Evolutionary conservation across 2,329 filamentous ascomycete species (phyloP).

Genomic region (Trichoderma guizhouense): DNA sequence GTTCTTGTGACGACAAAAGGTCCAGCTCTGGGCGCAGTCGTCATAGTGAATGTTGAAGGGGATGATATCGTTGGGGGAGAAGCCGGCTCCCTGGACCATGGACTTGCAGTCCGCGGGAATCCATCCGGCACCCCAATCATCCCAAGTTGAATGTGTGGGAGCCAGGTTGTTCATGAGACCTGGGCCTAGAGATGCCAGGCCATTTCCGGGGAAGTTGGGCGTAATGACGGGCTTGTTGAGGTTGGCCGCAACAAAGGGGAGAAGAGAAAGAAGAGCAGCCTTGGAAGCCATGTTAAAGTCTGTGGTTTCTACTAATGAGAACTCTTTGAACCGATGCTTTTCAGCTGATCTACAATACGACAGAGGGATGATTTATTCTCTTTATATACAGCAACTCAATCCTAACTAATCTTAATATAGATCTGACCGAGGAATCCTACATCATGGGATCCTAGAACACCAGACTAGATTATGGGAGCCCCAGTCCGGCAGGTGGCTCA

Average conservation of each 20-base stretch:
- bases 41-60: slow-evolving; percentile 28
- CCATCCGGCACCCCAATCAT: slow-evolving; percentile 25
- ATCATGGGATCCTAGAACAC: background rate
- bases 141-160: slow-evolving; percentile 17
- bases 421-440: background rate
- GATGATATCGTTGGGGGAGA: slow-evolving; percentile 23
- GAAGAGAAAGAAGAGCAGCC: background rate
- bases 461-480: background rate
- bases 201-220: slow-evolving; percentile 9
- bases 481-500: background rate
- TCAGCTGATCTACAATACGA: background rate
- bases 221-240: slow-evolving; percentile 1
- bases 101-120: slow-evolving; percentile 25
- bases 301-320: background rate
- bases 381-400: background rate
- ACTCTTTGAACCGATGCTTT: background rate
- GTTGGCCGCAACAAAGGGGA: background rate
- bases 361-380: background rate
- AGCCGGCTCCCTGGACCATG: background rate
- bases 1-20: slow-evolving; percentile 31
- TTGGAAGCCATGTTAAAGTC: background rate
- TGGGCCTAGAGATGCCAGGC: background rate
- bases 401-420: background rate
- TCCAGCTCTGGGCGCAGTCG: slow-evolving; percentile 30
- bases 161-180: slow-evolving; percentile 18